These are phyloP conservation scores for Wickerhamiella azymoides DNA, from an alignment of 805 yeast genomes.

Conservation along the genomic window DNA sequence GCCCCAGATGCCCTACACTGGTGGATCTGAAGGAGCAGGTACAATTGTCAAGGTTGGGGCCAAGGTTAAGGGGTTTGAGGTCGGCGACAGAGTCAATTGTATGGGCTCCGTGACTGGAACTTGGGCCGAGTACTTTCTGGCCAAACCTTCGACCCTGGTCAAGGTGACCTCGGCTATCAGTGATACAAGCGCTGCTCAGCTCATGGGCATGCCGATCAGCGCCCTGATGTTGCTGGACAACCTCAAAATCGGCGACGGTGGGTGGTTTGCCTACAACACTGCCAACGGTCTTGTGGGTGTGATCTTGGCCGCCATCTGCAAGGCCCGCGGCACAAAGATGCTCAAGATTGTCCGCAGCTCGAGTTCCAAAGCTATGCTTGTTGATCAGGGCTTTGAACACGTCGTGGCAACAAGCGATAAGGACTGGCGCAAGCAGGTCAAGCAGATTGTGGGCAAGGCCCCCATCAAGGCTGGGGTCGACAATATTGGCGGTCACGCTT, in stretches of 20 bases:
- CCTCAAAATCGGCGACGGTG: slow-evolving; percentile 1
- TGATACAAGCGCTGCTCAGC: slow-evolving; percentile 5
- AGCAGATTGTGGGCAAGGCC: not conserved
- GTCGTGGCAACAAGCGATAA: slow-evolving; percentile 1
- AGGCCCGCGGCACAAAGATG: slow-evolving; percentile 6
- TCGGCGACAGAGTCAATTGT: slow-evolving; percentile 28
- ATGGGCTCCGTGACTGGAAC: slow-evolving; percentile 4
- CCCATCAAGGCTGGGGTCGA: slow-evolving; percentile 5
- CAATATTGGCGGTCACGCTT: slow-evolving; percentile 6
- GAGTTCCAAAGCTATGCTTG: slow-evolving; percentile 4
- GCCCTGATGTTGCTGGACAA: slow-evolving; percentile 6
- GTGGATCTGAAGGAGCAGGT: slow-evolving; percentile 6
- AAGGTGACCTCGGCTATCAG: not conserved
- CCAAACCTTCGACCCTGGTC: not conserved
- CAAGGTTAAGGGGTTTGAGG: slow-evolving; percentile 4
- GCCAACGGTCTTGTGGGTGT: slow-evolving; percentile 8
- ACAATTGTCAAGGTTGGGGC: slow-evolving; percentile 2
- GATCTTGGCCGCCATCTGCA: slow-evolving; percentile 6
- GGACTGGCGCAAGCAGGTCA: slow-evolving; percentile 7
- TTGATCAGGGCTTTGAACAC: slow-evolving; percentile 1
- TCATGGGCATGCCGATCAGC: slow-evolving; percentile 7
- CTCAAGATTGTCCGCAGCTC: slow-evolving; percentile 8
- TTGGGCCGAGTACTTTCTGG: slow-evolving; percentile 9
- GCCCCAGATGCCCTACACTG: slow-evolving; percentile 4
- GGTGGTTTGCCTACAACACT: slow-evolving; percentile 5